Conservation (phyloP, 768 basidiomycete species). For the Daedaleopsis nitida region DNA sequence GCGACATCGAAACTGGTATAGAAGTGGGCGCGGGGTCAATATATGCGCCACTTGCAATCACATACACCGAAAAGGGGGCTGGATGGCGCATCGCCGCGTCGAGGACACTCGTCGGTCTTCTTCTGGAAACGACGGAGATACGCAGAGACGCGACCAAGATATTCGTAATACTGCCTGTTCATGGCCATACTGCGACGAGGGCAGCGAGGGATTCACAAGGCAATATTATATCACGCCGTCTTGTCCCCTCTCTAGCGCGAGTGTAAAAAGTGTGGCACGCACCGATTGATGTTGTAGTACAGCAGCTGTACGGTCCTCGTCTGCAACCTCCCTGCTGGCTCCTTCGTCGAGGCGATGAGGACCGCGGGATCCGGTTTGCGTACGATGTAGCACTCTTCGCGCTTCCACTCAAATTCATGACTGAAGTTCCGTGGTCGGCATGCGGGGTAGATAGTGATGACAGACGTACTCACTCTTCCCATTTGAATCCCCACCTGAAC, state of each 20-base stretch:
- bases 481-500: conserved; percentile 79
- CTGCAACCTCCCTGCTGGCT: conserved; percentile 65
- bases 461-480: conserved; percentile 68
- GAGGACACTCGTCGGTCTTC: too few relatives aligned
- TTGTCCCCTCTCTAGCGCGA: not conserved
- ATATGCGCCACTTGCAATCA: too few relatives aligned
- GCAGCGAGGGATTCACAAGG: too few relatives aligned
- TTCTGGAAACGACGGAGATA: too few relatives aligned
- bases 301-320: conserved; percentile 72
- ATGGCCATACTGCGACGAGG: too few relatives aligned
- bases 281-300: conserved; percentile 86
- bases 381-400: conserved; percentile 80
- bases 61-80: too few relatives aligned
- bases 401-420: conserved; percentile 85
- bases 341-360: conserved; percentile 80
- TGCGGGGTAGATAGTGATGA: too few relatives aligned
- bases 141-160: too few relatives aligned
- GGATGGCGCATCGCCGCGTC: too few relatives aligned
- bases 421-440: conserved; percentile 41
- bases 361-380: conserved; percentile 89
- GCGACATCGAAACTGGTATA: conserved; percentile 73
- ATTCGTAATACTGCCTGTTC: too few relatives aligned
- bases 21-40: not conserved
- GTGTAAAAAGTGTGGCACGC: conserved; percentile 13
- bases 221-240: too few relatives aligned